phyloP scores from a whole-genome alignment of 345 rosid genomes.

The Alliaria petiolata region DNA sequence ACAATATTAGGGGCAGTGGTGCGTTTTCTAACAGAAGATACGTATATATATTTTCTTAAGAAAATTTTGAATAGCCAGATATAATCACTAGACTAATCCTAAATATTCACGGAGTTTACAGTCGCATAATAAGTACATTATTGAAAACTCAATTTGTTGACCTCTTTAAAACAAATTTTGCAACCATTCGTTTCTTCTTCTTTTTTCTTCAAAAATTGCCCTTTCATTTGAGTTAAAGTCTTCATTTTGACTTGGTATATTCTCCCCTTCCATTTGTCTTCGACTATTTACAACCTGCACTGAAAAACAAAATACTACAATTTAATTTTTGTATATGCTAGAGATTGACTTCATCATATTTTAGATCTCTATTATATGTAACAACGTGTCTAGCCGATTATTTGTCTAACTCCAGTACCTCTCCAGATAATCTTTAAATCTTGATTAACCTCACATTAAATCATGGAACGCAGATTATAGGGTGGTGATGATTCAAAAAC shows the following conservation, averaged over 20 bases:
- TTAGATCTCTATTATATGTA: constrained; percentile 28
- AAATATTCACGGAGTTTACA: constrained; percentile 14
- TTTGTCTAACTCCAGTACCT: constrained; percentile 18
- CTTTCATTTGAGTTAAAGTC: constrained; percentile 23
- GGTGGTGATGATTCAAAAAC: constrained; percentile 9
- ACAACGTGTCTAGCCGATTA: constrained; percentile 34
- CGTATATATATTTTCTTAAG: neutral
- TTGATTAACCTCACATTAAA: constrained; percentile 16
- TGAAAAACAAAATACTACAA: neutral
- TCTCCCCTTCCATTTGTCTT: neutral
- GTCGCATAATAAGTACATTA: neutral
- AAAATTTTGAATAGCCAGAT: constrained; percentile 13
- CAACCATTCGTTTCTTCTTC: constrained; percentile 21
- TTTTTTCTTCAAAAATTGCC: constrained; percentile 9
- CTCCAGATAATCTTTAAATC: neutral
- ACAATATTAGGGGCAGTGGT: too few relatives aligned
- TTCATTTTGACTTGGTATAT: constrained; percentile 26
- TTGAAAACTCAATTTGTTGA: neutral
- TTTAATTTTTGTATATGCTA: neutral
- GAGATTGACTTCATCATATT: constrained; percentile 20
- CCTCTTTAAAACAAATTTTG: neutral
- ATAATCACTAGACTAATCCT: neutral
- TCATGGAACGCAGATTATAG: constrained; percentile 16
- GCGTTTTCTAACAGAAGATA: too few relatives aligned
- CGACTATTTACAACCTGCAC: constrained; percentile 11